A percentile compares a stretch with the other conserved stretches of the same genome.
Evolutionary conservation across 2,329 filamentous ascomycete species (phyloP).

Genomic region (Fusarium duplospermum): DNA sequence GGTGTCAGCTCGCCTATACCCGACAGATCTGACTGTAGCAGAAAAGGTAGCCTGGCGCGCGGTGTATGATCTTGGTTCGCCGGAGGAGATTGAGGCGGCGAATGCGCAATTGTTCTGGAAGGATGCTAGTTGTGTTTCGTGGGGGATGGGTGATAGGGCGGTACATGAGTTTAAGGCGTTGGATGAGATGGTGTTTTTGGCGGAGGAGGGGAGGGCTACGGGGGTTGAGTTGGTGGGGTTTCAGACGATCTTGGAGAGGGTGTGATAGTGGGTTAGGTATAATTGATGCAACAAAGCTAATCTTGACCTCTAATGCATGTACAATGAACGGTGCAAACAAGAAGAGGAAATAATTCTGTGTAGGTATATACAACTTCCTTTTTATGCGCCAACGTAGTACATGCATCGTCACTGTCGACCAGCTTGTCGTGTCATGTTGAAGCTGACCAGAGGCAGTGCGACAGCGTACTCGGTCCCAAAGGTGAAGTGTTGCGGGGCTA

Average conservation of each 20-base stretch:
- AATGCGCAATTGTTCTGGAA: conserved; percentile 4
- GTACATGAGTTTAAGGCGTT: neutral
- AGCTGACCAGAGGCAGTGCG: no score
- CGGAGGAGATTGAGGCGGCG: neutral
- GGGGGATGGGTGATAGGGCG: neutral
- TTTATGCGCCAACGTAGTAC: no score
- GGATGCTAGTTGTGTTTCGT: conserved; percentile 10
- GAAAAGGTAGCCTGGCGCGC: neutral
- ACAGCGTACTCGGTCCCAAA: no score
- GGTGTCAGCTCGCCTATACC: neutral
- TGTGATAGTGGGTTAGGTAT: no score
- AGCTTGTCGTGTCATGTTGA: no score
- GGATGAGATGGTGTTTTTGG: conserved; percentile 13
- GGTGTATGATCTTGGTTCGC: neutral
- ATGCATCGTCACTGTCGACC: no score
- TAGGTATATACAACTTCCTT: no score
- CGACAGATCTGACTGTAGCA: neutral
- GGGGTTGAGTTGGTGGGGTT: conserved; percentile 10
- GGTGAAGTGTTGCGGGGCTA: no score
- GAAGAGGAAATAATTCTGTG: no score
- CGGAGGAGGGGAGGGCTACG: neutral
- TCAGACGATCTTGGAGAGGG: neutral
- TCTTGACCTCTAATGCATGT: no score
- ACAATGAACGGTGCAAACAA: no score
- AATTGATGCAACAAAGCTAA: no score